These are phyloP conservation scores for Neospora caninum DNA, from an alignment of 169 alveolate genomes.

Conservation along the genomic window DNA sequence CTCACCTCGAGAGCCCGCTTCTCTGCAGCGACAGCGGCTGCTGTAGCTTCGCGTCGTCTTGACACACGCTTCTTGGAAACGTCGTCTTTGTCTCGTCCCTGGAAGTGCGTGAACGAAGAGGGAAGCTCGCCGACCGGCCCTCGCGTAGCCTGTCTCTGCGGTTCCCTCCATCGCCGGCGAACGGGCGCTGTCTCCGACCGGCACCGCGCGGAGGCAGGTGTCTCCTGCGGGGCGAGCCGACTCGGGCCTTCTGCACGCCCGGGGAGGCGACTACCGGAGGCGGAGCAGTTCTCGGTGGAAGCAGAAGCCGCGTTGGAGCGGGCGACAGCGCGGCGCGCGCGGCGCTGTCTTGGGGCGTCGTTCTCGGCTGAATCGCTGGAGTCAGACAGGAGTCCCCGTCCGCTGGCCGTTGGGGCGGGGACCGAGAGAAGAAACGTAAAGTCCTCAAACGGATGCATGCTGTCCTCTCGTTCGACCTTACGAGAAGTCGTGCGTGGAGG, in stretches of 20 bases:
- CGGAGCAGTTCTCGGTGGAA: too few species aligned
- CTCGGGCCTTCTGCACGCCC: too few species aligned
- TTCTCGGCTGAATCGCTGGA: background rate
- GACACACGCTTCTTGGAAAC: background rate
- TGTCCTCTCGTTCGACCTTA: background rate
- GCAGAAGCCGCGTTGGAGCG: background rate
- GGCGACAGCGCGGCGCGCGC: background rate
- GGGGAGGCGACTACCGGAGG: too few species aligned
- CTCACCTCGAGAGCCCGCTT: background rate
- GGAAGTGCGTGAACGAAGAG: too few species aligned
- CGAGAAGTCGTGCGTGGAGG: too few species aligned
- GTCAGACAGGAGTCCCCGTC: background rate
- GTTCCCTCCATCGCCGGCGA: too few species aligned
- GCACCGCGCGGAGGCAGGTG: too few species aligned
- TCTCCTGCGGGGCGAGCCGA: too few species aligned
- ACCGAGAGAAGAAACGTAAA: background rate
- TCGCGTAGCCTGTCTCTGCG: too few species aligned
- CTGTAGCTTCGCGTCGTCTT: background rate
- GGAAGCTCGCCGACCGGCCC: too few species aligned
- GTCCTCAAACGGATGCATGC: background rate
- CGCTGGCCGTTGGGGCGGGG: background rate
- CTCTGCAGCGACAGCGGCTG: background rate
- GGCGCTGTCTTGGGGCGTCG: background rate
- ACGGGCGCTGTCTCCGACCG: too few species aligned
- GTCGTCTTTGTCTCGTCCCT: too few species aligned